Conservation (phyloP, 1,284 basidiomycete genomes). For the Ganoderma resinaceum region DNA sequence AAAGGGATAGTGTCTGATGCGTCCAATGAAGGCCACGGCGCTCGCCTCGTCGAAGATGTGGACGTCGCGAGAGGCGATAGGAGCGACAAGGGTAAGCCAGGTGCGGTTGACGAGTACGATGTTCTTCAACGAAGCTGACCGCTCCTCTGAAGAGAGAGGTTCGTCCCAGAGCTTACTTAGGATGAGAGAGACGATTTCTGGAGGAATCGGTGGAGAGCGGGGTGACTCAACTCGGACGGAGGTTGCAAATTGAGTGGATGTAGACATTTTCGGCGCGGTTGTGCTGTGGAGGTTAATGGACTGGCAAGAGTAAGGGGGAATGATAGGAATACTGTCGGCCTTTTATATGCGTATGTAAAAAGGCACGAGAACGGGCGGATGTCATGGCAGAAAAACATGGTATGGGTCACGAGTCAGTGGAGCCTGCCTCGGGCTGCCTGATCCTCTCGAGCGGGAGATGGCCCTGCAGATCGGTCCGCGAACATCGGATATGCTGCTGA, state of each 20-base stretch:
- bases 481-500: too few relatives aligned
- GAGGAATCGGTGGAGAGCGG: conserved; percentile 36
- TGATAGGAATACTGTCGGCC: too few relatives aligned
- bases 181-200: too few relatives aligned
- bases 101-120: conserved; percentile 41
- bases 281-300: too few relatives aligned
- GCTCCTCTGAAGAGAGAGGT: conserved; percentile 39
- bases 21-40: conserved; percentile 35
- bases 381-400: too few relatives aligned
- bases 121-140: conserved; percentile 41
- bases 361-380: too few relatives aligned
- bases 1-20: conserved; percentile 31
- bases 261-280: neutral
- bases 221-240: conserved; percentile 1
- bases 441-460: too few relatives aligned
- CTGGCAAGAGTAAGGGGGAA: too few relatives aligned
- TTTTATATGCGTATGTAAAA: too few relatives aligned
- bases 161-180: conserved; percentile 43
- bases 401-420: too few relatives aligned
- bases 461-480: too few relatives aligned
- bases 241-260: neutral
- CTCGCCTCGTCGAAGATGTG: conserved; percentile 42
- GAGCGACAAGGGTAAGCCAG: conserved; percentile 40
- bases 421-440: too few relatives aligned
- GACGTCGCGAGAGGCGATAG: conserved; percentile 41